Base-by-base conservation (phyloP, 1,284 basidiomycete species). In the Takashimella koratensis region DNA sequence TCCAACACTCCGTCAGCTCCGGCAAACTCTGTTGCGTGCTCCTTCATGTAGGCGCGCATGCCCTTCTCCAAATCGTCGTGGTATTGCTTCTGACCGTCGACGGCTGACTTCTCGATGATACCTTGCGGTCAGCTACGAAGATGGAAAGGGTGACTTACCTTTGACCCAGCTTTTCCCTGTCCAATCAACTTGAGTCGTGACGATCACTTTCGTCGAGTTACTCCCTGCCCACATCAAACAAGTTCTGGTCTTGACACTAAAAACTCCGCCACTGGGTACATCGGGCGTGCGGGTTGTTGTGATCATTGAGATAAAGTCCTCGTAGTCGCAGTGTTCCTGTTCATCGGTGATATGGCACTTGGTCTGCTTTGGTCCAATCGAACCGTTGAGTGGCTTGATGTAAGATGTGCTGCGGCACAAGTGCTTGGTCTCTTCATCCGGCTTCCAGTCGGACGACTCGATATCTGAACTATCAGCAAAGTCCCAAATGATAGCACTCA, bases 161-260 rank as follows among this genome's bases (percentile, higher is more conserved):
- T 90, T 95, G 74, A 98, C 90, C 78, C 97, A 97, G 74, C 90
- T 95, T 63, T 93, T 82, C 21, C 94, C 94, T 0, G 87, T 90
- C 94, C 95, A 98, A 59, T 98, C 94, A 2, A 98, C 91, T 62
- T 88, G 84, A 5, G 89, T 93, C 36, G 91, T 94, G 3, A 98
- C 90, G 6, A 90, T 65, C 12, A 98, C 83, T 49, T 82, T 84
- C 2, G 88, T 87, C 3, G 85, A 83, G 50, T 88, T 83, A 3
- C 82, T 79, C 47, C 86, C 86, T 4, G 89, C 92, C 94, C 94
- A 98, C 73, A 85, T 98, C 53, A 98, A 81, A 71, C 94, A 98
- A 10, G 92, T 96, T 62, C 86, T 80, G 16, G 95, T 98, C 81
- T 93, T 95, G 66, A 98, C 91, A 3, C 84, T 80, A 72, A 98